Percentiles rank a stretch among this genome's conserved stretches.
These are phyloP conservation scores for Ogataea nakhonphanomensis DNA, from an alignment of 805 yeast genomes.

Conservation along the genomic window DNA sequence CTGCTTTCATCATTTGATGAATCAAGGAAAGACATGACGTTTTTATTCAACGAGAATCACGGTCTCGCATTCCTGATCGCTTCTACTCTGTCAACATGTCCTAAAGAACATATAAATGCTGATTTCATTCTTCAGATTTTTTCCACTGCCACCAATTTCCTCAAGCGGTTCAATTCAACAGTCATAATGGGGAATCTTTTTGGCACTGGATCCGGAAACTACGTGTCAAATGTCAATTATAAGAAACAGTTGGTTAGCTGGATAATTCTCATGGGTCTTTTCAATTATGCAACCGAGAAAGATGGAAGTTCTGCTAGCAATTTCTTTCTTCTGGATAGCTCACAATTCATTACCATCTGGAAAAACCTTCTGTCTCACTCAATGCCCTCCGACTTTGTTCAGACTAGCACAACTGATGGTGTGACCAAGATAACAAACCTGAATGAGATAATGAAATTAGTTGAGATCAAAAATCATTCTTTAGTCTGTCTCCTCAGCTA, in stretches of 20 bases:
- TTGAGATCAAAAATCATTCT: constrained; percentile 55
- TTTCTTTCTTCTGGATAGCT: constrained; percentile 50
- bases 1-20: constrained; percentile 35
- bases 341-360: constrained; percentile 64
- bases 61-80: constrained; percentile 33
- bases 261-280: constrained; percentile 60
- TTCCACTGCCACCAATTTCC: constrained; percentile 26
- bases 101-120: constrained; percentile 30
- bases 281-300: constrained; percentile 43
- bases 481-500: constrained; percentile 56
- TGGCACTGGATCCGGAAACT: constrained; percentile 27
- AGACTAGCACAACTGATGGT: constrained; percentile 29
- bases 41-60: constrained; percentile 29
- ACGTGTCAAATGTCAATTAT: constrained; percentile 30
- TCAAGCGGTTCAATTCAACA: constrained; percentile 36
- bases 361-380: constrained; percentile 52
- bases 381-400: constrained; percentile 39
- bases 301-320: constrained; percentile 39
- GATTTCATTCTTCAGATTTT: constrained; percentile 32
- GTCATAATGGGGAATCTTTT: constrained; percentile 33
- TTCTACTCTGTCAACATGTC: constrained; percentile 28
- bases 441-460: constrained; percentile 35
- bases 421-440: constrained; percentile 33
- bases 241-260: constrained; percentile 49
- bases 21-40: constrained; percentile 23